Evolutionary conservation across 139 green algal genomes (phyloP), one percentile per base, ranked within the genome.

Genomic region (Yamagishiella unicocca): DNA sequence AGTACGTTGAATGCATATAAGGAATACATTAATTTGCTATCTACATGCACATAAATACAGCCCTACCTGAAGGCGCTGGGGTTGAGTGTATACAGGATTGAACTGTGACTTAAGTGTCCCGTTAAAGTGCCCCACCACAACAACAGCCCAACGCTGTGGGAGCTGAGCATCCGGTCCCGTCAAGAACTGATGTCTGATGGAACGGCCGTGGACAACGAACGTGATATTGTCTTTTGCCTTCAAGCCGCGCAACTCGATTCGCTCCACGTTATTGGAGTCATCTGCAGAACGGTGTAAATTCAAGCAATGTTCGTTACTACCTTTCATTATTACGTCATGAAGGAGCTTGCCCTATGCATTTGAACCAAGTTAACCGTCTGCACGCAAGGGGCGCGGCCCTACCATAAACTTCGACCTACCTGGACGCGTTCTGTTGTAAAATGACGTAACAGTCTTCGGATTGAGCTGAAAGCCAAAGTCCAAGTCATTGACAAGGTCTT

Each of bases 221-320:
- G 46, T 82, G 33, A 82, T n/a, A 10, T 24, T 17, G 45, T 82
- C 74, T 1, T n/a, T n/a, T 12, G 45, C 8, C 9, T 46, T 67
- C 3, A 82, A 50, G 0, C 12, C 22, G 6, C 14, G 54, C 46
- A 82, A 12, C 46, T 67, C 45, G 1, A 67, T 46, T 22, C 74
- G 46, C 46, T 82, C 74, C 45, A 82, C 74, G 5, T n/a, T 82
- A n/a, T 82, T 82, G 29, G 42, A 35, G 29, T 31, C 22, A 42
- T 82, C 70, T 78, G 70, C 7, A 8, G 62, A 6, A n/a, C n/a
- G n/a, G n/a, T n/a, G n/a, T n/a, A n/a, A n/a, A n/a, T n/a, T n/a
- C n/a, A n/a, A n/a, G n/a, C n/a, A n/a, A n/a, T n/a, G n/a, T n/a
- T n/a, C n/a, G n/a, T n/a, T n/a, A n/a, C n/a, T n/a, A n/a, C n/a